phyloP scores from a whole-genome alignment of 1,284 basidiomycete species.

The Tremellales sp. region DNA sequence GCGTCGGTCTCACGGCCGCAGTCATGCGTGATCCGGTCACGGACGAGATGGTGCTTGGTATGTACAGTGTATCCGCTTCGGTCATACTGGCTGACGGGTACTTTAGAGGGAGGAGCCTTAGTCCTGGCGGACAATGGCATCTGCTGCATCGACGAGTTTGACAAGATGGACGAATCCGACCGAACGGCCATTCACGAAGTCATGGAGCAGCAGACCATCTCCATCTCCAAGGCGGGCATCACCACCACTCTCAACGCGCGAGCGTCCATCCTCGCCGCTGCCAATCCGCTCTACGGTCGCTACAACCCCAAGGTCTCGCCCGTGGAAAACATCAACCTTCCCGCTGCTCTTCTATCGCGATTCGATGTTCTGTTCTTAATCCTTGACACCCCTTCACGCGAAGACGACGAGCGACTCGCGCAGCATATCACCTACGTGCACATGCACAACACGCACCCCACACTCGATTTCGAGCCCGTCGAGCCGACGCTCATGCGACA shows the following conservation, averaged over 20 bases:
- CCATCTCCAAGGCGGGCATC: constrained; percentile 98
- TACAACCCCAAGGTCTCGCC: constrained; percentile 98
- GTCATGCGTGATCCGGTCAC: constrained; percentile 99
- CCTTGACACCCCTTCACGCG: constrained; percentile 88
- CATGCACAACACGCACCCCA: constrained; percentile 89
- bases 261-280: constrained; percentile 95
- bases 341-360: constrained; percentile 89
- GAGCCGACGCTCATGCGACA: constrained; percentile 87
- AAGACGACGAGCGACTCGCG: constrained; percentile 92
- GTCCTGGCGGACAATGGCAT: constrained; percentile 99
- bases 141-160: constrained; percentile 99
- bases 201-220: constrained; percentile 99
- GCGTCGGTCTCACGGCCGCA: constrained; percentile 96
- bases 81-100: constrained; percentile 3
- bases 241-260: constrained; percentile 98
- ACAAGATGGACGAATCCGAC: constrained; percentile 99
- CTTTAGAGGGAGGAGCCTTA: constrained; percentile 90
- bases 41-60: constrained; percentile 98
- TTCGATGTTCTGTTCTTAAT: constrained; percentile 98
- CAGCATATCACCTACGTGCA: constrained; percentile 98
- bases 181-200: constrained; percentile 99
- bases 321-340: constrained; percentile 98
- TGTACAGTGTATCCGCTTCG: constrained; percentile 34
- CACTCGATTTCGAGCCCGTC: constrained; percentile 70
- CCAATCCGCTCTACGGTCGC: constrained; percentile 95